Base-by-base conservation (phyloP, 148 eudicot genomes). In the Salicornia ramosissima region DNA sequence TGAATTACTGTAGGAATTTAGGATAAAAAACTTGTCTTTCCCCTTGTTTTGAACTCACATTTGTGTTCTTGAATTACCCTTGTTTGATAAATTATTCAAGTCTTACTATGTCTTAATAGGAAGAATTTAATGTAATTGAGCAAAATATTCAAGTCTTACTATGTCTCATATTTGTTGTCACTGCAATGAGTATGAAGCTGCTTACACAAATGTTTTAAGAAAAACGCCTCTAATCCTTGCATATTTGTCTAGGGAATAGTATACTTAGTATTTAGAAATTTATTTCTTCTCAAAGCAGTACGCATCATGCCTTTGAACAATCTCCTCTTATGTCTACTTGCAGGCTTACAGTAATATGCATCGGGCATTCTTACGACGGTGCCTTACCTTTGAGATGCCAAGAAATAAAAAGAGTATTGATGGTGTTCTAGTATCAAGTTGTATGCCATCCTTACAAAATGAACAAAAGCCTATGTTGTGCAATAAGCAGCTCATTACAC, bases 301-400 rank as follows among this genome's bases (percentile, higher is more conserved):
- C 52, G 13, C n/a, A 52, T 43, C 46, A 50, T 18, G 10, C 21
- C 55, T 47, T 18, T n/a, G 60, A 18, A 77, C 10, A 18, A 7
- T 24, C n/a, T n/a, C n/a, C n/a, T 29, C 58, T 65, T 28, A 21
- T 65, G 71, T 46, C 21, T 67, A 18, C 69, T 40, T 85, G 79
- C 76, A 90, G 96, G 70, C 70, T 73, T 68, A 67, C 61, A 70
- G 82, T 55, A 73, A 74, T 80, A 67, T 87, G 50, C 86, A 86
- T 29, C 83, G 92, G 71, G 99, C 96, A 21, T 71, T 87, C 78
- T 77, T 95, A 73, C 84, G 99, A 70, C 86, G 99, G 13, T 94
- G 99, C 76, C 96, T 94, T 34, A 85, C 85, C 69, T 94, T 88
- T 77, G 99, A 94, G 83, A 80, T 82, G 76, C 77, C 77, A 51